Evolutionary conservation across 2,329 filamentous ascomycete genomes (phyloP).

Genomic region (Drechmeria coniospora): DNA sequence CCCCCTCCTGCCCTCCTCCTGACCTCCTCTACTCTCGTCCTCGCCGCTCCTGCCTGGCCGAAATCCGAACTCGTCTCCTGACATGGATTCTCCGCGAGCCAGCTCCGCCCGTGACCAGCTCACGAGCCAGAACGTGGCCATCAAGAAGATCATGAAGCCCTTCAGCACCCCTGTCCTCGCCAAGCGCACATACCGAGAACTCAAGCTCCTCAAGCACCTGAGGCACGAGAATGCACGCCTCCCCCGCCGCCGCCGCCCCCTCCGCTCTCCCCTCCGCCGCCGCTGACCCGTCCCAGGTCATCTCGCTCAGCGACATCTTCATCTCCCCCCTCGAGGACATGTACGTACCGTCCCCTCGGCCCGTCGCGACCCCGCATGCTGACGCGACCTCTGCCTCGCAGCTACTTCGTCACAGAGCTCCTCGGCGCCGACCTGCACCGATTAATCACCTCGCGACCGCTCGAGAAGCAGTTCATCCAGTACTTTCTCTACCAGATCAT

Average conservation of each 20-base stretch:
- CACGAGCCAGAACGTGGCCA: slow-evolving; percentile 87
- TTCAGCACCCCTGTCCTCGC: slow-evolving; percentile 98
- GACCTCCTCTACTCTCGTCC: not conserved
- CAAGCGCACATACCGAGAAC: slow-evolving; percentile 92
- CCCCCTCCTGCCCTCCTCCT: not conserved
- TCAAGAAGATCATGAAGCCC: slow-evolving; percentile 99
- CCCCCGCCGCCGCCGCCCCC: slow-evolving; percentile 2
- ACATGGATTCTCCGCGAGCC: no score
- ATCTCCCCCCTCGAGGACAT: slow-evolving; percentile 98
- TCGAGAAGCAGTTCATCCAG: slow-evolving; percentile 99
- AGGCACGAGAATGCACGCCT: slow-evolving; percentile 81
- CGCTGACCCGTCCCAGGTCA: slow-evolving; percentile 45
- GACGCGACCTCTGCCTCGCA: slow-evolving; percentile 26
- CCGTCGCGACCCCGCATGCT: slow-evolving; percentile 5
- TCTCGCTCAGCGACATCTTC: slow-evolving; percentile 98
- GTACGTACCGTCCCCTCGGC: slow-evolving; percentile 34
- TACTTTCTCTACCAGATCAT: slow-evolving; percentile 99
- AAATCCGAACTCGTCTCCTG: no score
- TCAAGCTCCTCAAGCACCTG: slow-evolving; percentile 94
- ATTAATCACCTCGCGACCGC: slow-evolving; percentile 80
- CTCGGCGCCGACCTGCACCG: slow-evolving; percentile 93
- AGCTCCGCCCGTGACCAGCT: slow-evolving; percentile 97
- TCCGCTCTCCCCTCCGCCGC: not conserved
- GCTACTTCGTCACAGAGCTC: slow-evolving; percentile 96
- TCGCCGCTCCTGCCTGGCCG: not conserved